phyloP scores from a whole-genome alignment of 2,329 filamentous ascomycete species.

The Hypoxylon sp. region DNA sequence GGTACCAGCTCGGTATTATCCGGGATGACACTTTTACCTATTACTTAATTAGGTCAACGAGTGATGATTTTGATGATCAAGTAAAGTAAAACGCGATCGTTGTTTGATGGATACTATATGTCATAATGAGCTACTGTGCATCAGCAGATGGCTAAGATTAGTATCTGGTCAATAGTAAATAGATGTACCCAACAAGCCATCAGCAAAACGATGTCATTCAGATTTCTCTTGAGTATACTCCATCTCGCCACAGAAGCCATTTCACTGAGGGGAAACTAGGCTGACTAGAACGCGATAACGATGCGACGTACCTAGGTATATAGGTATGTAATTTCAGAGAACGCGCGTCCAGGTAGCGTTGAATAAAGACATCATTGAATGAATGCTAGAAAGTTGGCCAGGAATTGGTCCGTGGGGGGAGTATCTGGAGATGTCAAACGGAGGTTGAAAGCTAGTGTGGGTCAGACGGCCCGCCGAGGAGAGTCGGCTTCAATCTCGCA shows the following conservation, averaged over 20 bases:
- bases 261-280: slow-evolving; percentile 1
- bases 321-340: not conserved
- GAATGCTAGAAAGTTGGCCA: slow-evolving; percentile 13
- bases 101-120: not conserved
- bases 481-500: slow-evolving; percentile 36
- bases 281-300: not conserved
- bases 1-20: slow-evolving; percentile 23
- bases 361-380: slow-evolving; percentile 6
- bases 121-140: not conserved
- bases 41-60: slow-evolving; percentile 6
- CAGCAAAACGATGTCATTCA: not conserved
- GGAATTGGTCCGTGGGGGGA: slow-evolving; percentile 18
- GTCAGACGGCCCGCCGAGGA: slow-evolving; percentile 45
- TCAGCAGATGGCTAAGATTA: not conserved
- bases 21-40: slow-evolving; percentile 17
- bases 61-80: slow-evolving; percentile 4
- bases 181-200: not conserved
- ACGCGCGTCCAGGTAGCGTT: slow-evolving; percentile 1
- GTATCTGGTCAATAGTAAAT: not conserved
- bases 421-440: slow-evolving; percentile 12
- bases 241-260: not conserved
- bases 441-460: slow-evolving; percentile 28
- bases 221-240: not conserved
- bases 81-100: slow-evolving; percentile 2
- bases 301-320: slow-evolving; percentile 5